Base-by-base conservation (phyloP, 2,329 filamentous ascomycete genomes). In the Aspergillus alliaceus region DNA sequence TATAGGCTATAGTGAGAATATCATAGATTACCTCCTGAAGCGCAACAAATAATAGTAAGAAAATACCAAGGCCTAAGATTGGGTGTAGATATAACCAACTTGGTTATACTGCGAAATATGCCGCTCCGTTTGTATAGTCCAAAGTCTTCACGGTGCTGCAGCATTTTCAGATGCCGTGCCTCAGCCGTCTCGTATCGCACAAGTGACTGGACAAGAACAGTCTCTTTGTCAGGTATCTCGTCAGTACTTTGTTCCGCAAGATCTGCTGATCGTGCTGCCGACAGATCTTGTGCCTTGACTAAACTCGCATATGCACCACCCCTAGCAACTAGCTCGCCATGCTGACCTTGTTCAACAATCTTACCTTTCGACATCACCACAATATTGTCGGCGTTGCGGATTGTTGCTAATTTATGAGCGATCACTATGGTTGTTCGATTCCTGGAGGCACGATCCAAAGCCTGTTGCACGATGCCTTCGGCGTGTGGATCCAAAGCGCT, bases 401-500 rank as follows among this genome's bases (percentile, higher is more conserved):
- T 69, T 0, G 78, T 80, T 1, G 77, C 67, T 4, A 80, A 66
- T 49, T 73, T 72, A 59, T 80, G 78, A 0, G 78, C 77, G 54
- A 80, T 79, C 6, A 73, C 57, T 15, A 73, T 63, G 0, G 67
- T 71, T 1, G 71, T 72, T 1, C 65, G 60, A 4, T 53, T 90
- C 58, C 86, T 80, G 0, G 90, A 82, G 5, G 90, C 67, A 88
- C 54, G 86, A 63, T 96, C 89, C 1, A 96, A 80, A 9, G 92
- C 91, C 34, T 88, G 87, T 71, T 96, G 92, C 0, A 96, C 91
- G 8, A 93, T 86, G 48, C 87, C 89, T 75, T 97, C 92, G 0
- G 90, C 91, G 67, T 91, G 90, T 9, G 91, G 93, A 69, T 97
- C 93, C 0, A 97, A 81, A 4, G 90, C 90, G 40, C 88, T 91